These are phyloP conservation scores for Euphorbia corollata DNA, from an alignment of 441 rosid species.

Conservation along the genomic window DNA sequence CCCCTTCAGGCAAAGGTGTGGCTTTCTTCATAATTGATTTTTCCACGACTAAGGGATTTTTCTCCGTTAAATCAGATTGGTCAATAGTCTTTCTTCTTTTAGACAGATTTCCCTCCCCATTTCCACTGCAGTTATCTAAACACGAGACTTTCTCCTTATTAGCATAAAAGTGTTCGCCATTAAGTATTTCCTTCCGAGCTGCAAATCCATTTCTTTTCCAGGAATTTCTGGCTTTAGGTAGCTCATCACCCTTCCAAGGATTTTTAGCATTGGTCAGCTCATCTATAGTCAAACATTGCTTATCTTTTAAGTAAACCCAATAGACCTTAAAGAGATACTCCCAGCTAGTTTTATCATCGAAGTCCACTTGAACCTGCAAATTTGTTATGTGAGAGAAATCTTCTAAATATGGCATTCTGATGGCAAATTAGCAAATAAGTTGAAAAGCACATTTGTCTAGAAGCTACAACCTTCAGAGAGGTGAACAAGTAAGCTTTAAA, in stretches of 20 bases:
- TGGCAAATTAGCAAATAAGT: neutral
- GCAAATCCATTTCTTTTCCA: constrained; percentile 45
- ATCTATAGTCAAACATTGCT: constrained; percentile 56
- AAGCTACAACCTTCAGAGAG: constrained; percentile 10
- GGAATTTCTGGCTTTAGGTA: constrained; percentile 39
- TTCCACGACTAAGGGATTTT: constrained; percentile 24
- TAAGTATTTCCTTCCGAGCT: constrained; percentile 28
- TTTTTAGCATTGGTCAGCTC: constrained; percentile 58
- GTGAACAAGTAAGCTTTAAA: neutral
- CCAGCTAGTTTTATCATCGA: constrained; percentile 97
- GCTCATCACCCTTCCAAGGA: constrained; percentile 37
- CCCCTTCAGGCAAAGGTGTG: constrained; percentile 33
- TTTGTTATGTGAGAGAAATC: constrained; percentile 14
- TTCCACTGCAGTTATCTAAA: constrained; percentile 29
- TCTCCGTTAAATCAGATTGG: constrained; percentile 15
- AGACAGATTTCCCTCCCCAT: constrained; percentile 34
- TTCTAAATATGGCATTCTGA: constrained; percentile 5
- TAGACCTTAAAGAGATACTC: constrained; percentile 97
- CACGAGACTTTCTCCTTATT: constrained; percentile 28
- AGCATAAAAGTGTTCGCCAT: constrained; percentile 28
- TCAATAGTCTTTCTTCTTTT: constrained; percentile 52
- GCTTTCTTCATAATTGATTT: constrained; percentile 26
- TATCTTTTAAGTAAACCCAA: constrained; percentile 73
- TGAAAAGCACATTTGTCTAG: neutral
- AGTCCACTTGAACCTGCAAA: constrained; percentile 92